Percentiles rank a stretch among this genome's conserved stretches.
phyloP scores from a whole-genome alignment of 331 rosid species.

The Phaseolus coccineus region DNA sequence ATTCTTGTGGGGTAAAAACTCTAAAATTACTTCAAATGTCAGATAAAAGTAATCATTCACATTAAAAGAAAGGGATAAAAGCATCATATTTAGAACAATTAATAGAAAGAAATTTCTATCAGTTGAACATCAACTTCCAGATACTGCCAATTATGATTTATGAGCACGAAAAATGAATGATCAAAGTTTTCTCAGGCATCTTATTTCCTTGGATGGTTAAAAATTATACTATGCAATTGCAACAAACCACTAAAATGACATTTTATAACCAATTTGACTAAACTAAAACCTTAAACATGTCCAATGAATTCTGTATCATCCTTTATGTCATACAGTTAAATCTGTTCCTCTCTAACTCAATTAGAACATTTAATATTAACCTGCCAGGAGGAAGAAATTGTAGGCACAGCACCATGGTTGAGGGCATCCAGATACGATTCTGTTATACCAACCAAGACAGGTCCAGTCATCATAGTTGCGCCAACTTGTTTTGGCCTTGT shows the following conservation, averaged over 20 bases:
- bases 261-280: conserved; percentile 9
- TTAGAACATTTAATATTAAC: conserved; percentile 50
- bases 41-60: conserved; percentile 1
- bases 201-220: conserved; percentile 14
- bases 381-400: conserved; percentile 97
- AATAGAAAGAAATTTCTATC: conserved; percentile 16
- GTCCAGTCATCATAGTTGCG: conserved; percentile 91
- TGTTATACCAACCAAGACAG: conserved; percentile 77
- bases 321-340: not conserved
- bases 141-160: conserved; percentile 9
- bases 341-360: not conserved
- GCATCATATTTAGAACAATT: conserved; percentile 1
- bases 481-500: conserved; percentile 95
- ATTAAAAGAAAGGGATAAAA: conserved; percentile 25
- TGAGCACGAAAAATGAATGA: conserved; percentile 12
- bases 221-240: conserved; percentile 8
- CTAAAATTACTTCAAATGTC: not conserved
- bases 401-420: conserved; percentile 92
- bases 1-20: not conserved
- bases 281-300: not conserved
- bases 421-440: conserved; percentile 87
- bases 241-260: conserved; percentile 21
- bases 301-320: not conserved
- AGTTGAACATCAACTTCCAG: not conserved
- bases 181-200: conserved; percentile 18